Evolutionary conservation across 768 basidiomycete genomes (phyloP), one percentile per base, ranked within the genome.

Genomic region (Tulasnella sp.): DNA sequence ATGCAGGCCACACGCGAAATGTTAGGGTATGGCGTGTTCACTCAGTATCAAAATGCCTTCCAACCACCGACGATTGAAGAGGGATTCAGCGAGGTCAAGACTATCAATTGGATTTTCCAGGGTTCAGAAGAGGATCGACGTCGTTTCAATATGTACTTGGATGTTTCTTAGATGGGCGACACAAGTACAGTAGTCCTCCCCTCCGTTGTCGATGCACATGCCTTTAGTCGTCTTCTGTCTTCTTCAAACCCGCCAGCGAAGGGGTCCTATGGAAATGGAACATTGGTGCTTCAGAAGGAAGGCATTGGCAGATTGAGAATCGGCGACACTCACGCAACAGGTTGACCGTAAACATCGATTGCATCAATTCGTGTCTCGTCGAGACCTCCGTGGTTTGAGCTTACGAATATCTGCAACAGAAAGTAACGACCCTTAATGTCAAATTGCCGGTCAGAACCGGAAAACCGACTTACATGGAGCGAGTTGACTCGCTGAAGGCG

Each of bases 101-200:
- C 85, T 64, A 88, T 98, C 22, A 91, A 93, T 77, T 97, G 93
- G 89, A 83, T 87, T 25, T 96, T 94, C 76, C 86, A 91, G 69
- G 95, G 95, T 0, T 86, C 85, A 9, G 90, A 90, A 70, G 91
- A 91, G 78, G 92, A 94, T 79, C 85, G 84, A 39, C 68, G 37
- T 9, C n/a, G 77, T 37, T 77, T 64, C 76, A 72, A 71, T 45
- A 77, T 72, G 76, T 77, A 71, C 49, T 67, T 77, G 42, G 76
- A 72, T 39, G 52, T 72, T 40, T 71, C 67, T 1, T 76, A 49
- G 39, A 31, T 58, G 49, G 1, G 49, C 8, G 15, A 22, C 69
- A 70, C 69, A 5, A 70, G 19, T 38, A 70, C 37, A 70, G 29
- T 12, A 39, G n/a, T n/a, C n/a, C n/a, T 22, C 37, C 14, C 34